Evolutionary conservation across 345 rosid genomes (phyloP), one percentile per base, ranked within the genome.

Genomic region (Eucalyptus tenuipes): DNA sequence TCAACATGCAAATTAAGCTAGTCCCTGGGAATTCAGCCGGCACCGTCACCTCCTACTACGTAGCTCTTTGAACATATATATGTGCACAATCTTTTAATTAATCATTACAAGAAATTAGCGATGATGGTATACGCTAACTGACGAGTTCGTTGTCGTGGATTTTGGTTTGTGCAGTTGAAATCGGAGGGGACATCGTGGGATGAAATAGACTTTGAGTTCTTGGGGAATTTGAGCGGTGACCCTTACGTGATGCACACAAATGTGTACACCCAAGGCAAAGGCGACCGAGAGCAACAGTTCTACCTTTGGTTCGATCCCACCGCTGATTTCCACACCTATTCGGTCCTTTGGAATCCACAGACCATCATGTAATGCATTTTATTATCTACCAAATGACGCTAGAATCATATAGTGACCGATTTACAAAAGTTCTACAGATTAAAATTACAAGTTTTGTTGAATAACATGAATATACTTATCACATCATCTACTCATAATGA

Each of bases 131-230:
- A 20, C 22, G 37, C 87, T 49, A 24, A 53, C 27, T 50, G 22
- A 31, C 22, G 49, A 42, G 66, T 57, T 86, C n/a, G 52, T 53
- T 33, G 27, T 87, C 6, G 79, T 20, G 40, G 33, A 37, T 15
- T 64, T 87, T 47, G 52, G 9, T 22, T 57, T 80, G 42, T 92
- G 87, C 90, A 94, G 96, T 87, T 95, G 84, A 87, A 93, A 27
- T 95, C 96, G 55, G 90, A 93, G 24, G 97, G 94, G 89, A 89
- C 94, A 15, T 85, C 94, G 49, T 95, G 97, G 96, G 97, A 95
- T 87, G 95, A 95, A 91, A 93, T 95, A n/a, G 97, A 94, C 45
- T 93, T 93, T n/a, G 95, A 94, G 92, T 95, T 95, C 88, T 82
- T 95, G 12, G 97, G 97, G 16, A 95, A 95, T 85, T 86, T 88